A percentile compares a stretch with the other conserved stretches of the same genome.
Evolutionary conservation across 2,329 filamentous ascomycete genomes (phyloP).

Genomic region (Phaeosphaeriaceae sp.): DNA sequence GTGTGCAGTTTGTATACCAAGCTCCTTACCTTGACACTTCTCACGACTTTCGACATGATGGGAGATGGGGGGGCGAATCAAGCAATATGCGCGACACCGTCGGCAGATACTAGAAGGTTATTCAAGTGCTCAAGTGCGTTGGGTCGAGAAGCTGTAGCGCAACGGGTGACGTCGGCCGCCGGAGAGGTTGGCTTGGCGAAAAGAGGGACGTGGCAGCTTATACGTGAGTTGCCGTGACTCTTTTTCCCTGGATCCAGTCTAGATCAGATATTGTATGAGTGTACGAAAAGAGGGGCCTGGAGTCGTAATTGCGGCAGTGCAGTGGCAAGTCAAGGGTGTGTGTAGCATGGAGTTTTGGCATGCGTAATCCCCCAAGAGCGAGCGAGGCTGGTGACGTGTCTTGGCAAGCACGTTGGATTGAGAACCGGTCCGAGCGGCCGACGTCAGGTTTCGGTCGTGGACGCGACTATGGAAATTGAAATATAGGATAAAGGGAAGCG

Average conservation of each 20-base stretch:
- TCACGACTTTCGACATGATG: slow-evolving; percentile 93
- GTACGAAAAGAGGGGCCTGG: not conserved
- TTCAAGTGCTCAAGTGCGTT: not conserved
- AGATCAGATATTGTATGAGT: not conserved
- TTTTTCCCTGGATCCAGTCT: not conserved
- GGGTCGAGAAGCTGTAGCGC: slow-evolving; percentile 8
- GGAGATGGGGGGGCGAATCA: slow-evolving; percentile 8
- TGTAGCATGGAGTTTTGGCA: not conserved
- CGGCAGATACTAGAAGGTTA: not conserved
- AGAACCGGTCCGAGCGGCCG: slow-evolving; percentile 7
- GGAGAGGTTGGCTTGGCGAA: slow-evolving; percentile 6
- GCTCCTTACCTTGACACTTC: slow-evolving; percentile 77
- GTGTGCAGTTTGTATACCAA: not conserved
- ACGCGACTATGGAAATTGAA: too few species aligned
- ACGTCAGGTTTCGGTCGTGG: not conserved
- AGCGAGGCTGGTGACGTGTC: slow-evolving; percentile 10
- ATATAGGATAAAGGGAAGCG: too few species aligned
- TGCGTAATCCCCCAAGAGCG: slow-evolving; percentile 12
- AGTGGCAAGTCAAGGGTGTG: slow-evolving; percentile 4
- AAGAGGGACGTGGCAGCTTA: slow-evolving; percentile 2
- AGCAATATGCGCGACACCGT: slow-evolving; percentile 11
- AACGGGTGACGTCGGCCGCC: slow-evolving; percentile 9
- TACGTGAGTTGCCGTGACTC: not conserved
- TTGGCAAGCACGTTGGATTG: slow-evolving; percentile 5
- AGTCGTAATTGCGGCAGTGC: slow-evolving; percentile 6